Base-by-base conservation (phyloP, 441 rosid species). In the Euphorbia schlechtendalii region DNA sequence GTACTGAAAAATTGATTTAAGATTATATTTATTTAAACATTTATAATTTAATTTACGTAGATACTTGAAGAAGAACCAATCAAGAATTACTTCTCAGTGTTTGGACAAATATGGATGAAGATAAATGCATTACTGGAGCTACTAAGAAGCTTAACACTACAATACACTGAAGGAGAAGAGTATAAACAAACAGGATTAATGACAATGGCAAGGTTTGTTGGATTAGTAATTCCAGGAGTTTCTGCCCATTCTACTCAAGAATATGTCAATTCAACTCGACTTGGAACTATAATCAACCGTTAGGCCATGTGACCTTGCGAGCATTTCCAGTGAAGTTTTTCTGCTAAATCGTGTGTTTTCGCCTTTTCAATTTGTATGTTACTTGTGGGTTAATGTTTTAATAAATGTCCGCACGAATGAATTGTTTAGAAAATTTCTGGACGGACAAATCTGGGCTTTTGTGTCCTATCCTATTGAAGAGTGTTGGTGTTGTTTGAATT, bases 211-310 rank as follows among this genome's bases (percentile, higher is more conserved):
- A 83, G 96, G 66, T 21, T 79, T 8, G 48, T 82, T 6, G 90
- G 90, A 22, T 59, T 89, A 63, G 57, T 75, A 17, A 17, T 74
- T n/a, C 95, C 93, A 1, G 87, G 96, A 0, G 3, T 83, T 3
- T 75, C 91, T 4, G 81, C 84, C 34, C 98, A 92, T 71, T 64
- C 41, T 46, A 72, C 85, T 28, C 86, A 69, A 38, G 95, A 89
- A 70, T 92, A 89, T 64, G 87, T 83, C 0, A 88, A 88, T 66
- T 70, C 83, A 8, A 78, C 83, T 15, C 80, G 83, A 10, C 56
- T 90, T 8, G 82, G 83, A 20, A 13, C 15, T 7, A 46, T 17
- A 17, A 2, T 17, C 18, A 46, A 46, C 51, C 51, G 15, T 46
- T 46, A 46, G 20, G 15, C 51, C 5, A 46, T 46, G 3, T 46